phyloP scores from a whole-genome alignment of 179 eudicot genomes.

The Heliamphora pulchella region DNA sequence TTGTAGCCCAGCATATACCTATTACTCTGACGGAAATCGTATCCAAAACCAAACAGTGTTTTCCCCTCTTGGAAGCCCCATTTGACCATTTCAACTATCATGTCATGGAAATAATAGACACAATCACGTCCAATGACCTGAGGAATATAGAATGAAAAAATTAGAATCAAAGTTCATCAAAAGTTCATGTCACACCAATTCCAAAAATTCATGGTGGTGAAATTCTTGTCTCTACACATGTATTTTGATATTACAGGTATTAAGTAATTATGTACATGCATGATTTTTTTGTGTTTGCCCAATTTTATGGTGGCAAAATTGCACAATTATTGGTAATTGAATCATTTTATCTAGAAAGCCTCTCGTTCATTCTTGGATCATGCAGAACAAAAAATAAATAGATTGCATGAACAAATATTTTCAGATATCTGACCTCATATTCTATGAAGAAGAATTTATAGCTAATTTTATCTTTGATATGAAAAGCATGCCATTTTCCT shows the following conservation, averaged over 20 bases:
- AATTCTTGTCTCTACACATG: too few species aligned
- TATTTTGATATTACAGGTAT: too few species aligned
- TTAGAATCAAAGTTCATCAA: neutral
- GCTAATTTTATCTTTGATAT: too few species aligned
- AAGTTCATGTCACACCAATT: neutral
- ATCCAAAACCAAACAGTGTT: conserved; percentile 97
- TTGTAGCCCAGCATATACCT: conserved; percentile 37
- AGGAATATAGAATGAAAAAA: conserved; percentile 13
- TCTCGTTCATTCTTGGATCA: neutral
- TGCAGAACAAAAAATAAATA: neutral
- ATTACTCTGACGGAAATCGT: conserved; percentile 98
- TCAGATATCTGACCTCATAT: neutral
- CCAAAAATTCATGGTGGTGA: too few species aligned
- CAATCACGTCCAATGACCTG: conserved; percentile 74
- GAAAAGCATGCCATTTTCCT: too few species aligned
- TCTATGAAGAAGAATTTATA: too few species aligned
- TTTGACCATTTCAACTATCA: conserved; percentile 79
- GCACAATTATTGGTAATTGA: neutral
- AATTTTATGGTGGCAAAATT: neutral
- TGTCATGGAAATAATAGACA: conserved; percentile 85
- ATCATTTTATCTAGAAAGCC: neutral
- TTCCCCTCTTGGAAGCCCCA: conserved; percentile 97
- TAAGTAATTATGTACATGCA: too few species aligned
- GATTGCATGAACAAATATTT: neutral
- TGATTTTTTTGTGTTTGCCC: neutral